Evolutionary conservation across 2,329 filamentous ascomycete species (phyloP).

Genomic region (Didymella sp.): DNA sequence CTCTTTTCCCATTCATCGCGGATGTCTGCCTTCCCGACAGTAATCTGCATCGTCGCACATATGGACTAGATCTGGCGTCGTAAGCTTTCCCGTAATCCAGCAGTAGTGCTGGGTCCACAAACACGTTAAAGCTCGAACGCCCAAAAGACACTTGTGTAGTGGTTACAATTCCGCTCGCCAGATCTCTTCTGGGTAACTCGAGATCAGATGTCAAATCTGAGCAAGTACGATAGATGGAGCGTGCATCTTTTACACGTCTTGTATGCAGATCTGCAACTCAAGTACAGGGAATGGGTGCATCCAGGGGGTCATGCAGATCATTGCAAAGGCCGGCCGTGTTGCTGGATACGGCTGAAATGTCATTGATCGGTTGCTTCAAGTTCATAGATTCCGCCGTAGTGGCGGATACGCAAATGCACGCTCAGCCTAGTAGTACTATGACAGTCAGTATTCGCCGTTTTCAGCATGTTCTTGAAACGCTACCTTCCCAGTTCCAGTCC

Average conservation of each 20-base stretch:
- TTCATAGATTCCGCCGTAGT: no score
- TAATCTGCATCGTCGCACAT: not conserved
- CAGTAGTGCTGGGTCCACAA: slow-evolving; percentile 15
- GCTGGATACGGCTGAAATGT: not conserved
- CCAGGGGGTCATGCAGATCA: not conserved
- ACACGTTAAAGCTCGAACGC: slow-evolving; percentile 27
- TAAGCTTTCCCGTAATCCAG: not conserved
- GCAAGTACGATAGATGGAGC: not conserved
- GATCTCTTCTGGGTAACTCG: not conserved
- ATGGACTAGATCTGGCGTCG: not conserved
- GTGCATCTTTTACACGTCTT: not conserved
- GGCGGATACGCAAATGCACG: not conserved
- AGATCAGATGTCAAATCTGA: not conserved
- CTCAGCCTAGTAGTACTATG: slow-evolving; percentile 10
- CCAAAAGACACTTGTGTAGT: slow-evolving; percentile 17
- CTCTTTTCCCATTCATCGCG: not conserved
- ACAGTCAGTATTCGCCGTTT: not conserved
- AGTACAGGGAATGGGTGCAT: not conserved
- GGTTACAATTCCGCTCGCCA: not conserved
- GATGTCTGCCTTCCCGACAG: not conserved
- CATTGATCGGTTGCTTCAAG: not conserved
- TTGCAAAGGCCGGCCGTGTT: not conserved
- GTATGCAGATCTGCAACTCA: not conserved
- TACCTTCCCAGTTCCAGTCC: slow-evolving; percentile 76
- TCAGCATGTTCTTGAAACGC: slow-evolving; percentile 30